Percentiles rank a stretch among this genome's conserved stretches.
Conservation (phyloP, 2,329 filamentous ascomycete genomes). For the Huntiella abstrusa region DNA sequence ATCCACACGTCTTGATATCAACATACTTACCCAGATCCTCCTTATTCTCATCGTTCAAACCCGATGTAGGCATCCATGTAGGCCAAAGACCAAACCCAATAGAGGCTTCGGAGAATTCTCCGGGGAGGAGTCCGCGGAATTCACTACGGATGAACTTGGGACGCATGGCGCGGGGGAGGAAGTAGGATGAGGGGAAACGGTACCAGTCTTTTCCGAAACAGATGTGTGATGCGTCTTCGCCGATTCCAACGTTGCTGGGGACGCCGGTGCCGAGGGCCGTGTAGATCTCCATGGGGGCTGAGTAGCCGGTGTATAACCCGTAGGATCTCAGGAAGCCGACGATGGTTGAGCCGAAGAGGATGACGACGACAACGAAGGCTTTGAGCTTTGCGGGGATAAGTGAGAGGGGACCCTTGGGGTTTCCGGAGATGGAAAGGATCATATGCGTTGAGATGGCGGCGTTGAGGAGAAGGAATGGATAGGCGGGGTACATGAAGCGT, state of each 20-base stretch:
- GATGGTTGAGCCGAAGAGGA: conserved; percentile 45
- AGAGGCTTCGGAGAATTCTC: conserved; percentile 64
- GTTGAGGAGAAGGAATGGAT: conserved; percentile 78
- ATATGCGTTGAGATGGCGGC: conserved; percentile 73
- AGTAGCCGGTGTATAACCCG: conserved; percentile 65
- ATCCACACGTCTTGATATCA: conserved; percentile 55
- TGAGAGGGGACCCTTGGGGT: conserved; percentile 46
- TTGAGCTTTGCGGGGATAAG: conserved; percentile 62
- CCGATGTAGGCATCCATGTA: conserved; percentile 60
- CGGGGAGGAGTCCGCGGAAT: conserved; percentile 74
- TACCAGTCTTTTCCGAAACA: conserved; percentile 98
- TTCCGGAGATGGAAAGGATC: conserved; percentile 54
- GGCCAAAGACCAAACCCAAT: conserved; percentile 54
- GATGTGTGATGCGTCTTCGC: conserved; percentile 46
- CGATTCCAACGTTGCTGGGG: conserved; percentile 29
- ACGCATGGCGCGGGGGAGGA: conserved; percentile 63
- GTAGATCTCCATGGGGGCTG: conserved; percentile 58
- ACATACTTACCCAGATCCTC: conserved; percentile 80
- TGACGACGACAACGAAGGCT: conserved; percentile 38
- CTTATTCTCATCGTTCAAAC: conserved; percentile 82
- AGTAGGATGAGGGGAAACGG: conserved; percentile 84
- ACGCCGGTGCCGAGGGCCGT: conserved; percentile 40
- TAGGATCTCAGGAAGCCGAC: conserved; percentile 53
- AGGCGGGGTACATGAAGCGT: conserved; percentile 94
- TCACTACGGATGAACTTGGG: conserved; percentile 84